phyloP scores from a whole-genome alignment of 371 early-diverging fungal genomes.

The Sporodiniella umbellata region DNA sequence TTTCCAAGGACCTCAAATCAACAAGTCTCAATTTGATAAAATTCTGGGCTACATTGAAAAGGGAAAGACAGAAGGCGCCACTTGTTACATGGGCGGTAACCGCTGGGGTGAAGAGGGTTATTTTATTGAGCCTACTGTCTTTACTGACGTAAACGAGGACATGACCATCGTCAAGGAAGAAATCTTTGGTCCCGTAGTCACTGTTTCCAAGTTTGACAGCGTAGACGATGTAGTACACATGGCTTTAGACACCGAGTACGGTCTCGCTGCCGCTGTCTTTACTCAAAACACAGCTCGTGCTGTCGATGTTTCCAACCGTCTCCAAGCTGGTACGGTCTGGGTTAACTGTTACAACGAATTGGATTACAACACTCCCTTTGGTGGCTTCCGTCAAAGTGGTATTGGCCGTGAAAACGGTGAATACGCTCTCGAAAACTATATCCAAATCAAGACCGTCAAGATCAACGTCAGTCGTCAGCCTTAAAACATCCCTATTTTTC shows the following conservation, averaged over 20 bases:
- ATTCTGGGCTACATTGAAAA: conserved; percentile 54
- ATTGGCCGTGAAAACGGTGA: conserved; percentile 79
- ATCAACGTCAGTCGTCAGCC: conserved; percentile 28
- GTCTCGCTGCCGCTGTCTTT: conserved; percentile 84
- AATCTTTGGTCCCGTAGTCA: conserved; percentile 82
- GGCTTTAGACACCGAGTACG: conserved; percentile 72
- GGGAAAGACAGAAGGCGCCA: conserved; percentile 52
- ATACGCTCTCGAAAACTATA: conserved; percentile 70
- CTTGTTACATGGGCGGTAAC: conserved; percentile 44
- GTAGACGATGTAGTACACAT: conserved; percentile 68
- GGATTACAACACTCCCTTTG: conserved; percentile 63
- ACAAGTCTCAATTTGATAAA: conserved; percentile 71
- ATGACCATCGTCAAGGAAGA: conserved; percentile 71
- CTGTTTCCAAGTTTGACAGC: conserved; percentile 59
- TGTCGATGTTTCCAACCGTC: conserved; percentile 59
- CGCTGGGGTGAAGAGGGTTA: conserved; percentile 48
- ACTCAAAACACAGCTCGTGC: conserved; percentile 69
- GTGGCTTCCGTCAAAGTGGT: conserved; percentile 86
- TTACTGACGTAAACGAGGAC: conserved; percentile 43
- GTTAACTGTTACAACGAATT: conserved; percentile 40
- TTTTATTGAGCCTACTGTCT: conserved; percentile 50
- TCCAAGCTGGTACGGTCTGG: conserved; percentile 68
- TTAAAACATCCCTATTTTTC: conserved; percentile 3
- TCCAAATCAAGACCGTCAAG: conserved; percentile 47
- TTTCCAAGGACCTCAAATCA: conserved; percentile 76